A percentile compares a stretch with the other conserved stretches of the same genome.
These are phyloP conservation scores for Posidonia oceanica DNA, from an alignment of 116 monocot species.

Conservation along the genomic window DNA sequence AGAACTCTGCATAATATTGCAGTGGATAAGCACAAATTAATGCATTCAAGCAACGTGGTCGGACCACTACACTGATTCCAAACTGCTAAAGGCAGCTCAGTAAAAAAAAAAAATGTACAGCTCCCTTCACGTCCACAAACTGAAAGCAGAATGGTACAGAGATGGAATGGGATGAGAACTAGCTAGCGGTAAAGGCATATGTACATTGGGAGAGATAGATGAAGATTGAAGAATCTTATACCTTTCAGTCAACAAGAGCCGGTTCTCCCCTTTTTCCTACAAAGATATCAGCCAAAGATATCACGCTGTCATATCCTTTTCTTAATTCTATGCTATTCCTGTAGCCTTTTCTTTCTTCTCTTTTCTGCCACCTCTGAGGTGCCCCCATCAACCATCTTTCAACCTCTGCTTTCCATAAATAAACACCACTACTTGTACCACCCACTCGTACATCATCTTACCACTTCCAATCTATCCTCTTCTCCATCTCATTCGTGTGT, in stretches of 20 bases:
- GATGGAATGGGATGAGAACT: no score
- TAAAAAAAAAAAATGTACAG: not conserved
- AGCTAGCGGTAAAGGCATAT: no score
- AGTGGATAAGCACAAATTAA: not conserved
- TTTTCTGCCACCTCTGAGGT: conserved; percentile 11
- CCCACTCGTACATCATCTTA: not conserved
- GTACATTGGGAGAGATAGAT: no score
- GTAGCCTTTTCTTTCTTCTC: not conserved
- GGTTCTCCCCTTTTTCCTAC: conserved; percentile 4
- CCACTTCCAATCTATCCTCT: not conserved
- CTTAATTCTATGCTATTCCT: not conserved
- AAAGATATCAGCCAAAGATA: not conserved
- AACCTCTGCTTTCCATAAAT: conserved; percentile 9
- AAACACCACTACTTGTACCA: conserved; percentile 5
- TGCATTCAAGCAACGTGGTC: not conserved
- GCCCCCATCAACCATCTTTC: conserved; percentile 6
- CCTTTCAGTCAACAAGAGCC: no score
- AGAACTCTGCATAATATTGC: not conserved
- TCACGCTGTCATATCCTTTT: not conserved
- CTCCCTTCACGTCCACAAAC: no score
- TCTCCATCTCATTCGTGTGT: not conserved
- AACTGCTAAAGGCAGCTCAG: not conserved
- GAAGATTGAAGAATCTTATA: no score
- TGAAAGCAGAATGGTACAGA: no score
- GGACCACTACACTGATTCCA: not conserved